phyloP scores from a whole-genome alignment of 441 rosid genomes.

The Gossypium laxum region DNA sequence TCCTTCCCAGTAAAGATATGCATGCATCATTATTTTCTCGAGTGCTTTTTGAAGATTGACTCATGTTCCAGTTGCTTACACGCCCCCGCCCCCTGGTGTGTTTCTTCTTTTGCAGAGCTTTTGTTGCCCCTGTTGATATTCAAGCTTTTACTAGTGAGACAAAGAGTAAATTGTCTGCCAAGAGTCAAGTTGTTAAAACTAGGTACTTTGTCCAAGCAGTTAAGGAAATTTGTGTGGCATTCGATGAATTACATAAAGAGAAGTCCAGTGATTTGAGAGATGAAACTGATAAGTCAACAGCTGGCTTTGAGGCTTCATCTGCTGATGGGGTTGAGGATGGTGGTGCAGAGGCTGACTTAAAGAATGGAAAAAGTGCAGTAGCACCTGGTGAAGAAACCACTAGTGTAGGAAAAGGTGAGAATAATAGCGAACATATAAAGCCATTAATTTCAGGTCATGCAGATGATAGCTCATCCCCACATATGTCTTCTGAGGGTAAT shows the following conservation, averaged over 20 bases:
- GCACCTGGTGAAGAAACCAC: slow-evolving; percentile 30
- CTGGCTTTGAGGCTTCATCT: slow-evolving; percentile 35
- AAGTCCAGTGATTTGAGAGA: slow-evolving; percentile 37
- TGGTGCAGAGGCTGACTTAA: slow-evolving; percentile 31
- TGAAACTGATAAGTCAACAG: slow-evolving; percentile 32
- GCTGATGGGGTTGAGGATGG: slow-evolving; percentile 39
- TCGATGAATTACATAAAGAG: slow-evolving; percentile 50
- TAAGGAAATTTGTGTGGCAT: slow-evolving; percentile 66
- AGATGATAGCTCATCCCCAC: slow-evolving; percentile 28
- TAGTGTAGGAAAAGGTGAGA: slow-evolving; percentile 29
- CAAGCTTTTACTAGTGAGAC: slow-evolving; percentile 73
- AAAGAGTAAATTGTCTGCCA: slow-evolving; percentile 59
- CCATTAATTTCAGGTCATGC: slow-evolving; percentile 32
- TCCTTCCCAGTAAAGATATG: not conserved
- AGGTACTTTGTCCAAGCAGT: slow-evolving; percentile 79
- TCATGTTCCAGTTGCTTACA: slow-evolving; percentile 11
- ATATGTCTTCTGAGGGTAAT: slow-evolving; percentile 34
- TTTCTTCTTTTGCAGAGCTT: slow-evolving; percentile 55
- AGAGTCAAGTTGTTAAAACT: slow-evolving; percentile 57
- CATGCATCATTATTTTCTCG: not conserved
- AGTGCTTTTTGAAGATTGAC: not conserved
- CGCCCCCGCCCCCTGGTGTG: not conserved
- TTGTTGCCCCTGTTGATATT: slow-evolving; percentile 78
- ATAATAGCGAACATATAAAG: slow-evolving; percentile 41
- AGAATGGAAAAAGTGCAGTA: slow-evolving; percentile 24